phyloP scores from a whole-genome alignment of 2,329 filamentous ascomycete species.

The Aspergillus ruber region DNA sequence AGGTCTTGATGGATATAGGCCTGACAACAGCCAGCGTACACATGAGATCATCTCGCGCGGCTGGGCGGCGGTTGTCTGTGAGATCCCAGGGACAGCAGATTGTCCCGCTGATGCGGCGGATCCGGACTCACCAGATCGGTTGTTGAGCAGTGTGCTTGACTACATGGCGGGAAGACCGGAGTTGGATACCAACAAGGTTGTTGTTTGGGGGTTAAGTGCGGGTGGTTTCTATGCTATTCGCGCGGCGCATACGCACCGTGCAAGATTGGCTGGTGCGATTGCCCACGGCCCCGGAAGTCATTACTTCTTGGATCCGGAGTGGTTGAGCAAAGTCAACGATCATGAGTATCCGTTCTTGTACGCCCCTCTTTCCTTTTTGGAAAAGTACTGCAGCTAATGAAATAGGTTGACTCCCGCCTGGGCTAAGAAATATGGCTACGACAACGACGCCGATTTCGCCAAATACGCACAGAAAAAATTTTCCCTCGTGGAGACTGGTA shows the following conservation, averaged over 20 bases:
- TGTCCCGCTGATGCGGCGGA: conserved; percentile 59
- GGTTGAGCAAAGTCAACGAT: conserved; percentile 56
- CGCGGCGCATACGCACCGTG: conserved; percentile 60
- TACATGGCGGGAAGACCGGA: conserved; percentile 49
- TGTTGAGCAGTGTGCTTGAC: conserved; percentile 57
- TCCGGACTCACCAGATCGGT: conserved; percentile 52
- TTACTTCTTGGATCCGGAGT: conserved; percentile 54
- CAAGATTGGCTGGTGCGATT: conserved; percentile 49
- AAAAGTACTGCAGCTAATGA: too few species aligned
- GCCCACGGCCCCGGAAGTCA: conserved; percentile 60
- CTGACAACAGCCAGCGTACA: conserved; percentile 47
- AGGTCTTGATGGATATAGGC: conserved; percentile 54
- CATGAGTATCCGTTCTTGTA: conserved; percentile 58
- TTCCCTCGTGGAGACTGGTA: conserved; percentile 54
- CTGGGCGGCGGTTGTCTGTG: conserved; percentile 57
- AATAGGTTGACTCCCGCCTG: conserved; percentile 48
- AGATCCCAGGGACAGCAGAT: conserved; percentile 63
- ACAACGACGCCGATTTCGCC: conserved; percentile 50
- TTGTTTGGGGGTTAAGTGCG: conserved; percentile 59
- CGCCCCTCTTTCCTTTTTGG: too few species aligned
- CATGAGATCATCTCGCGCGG: conserved; percentile 58
- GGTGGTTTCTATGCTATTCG: conserved; percentile 65
- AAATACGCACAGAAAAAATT: conserved; percentile 54
- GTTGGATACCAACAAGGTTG: conserved; percentile 53
- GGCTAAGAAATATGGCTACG: conserved; percentile 58